A percentile compares a stretch with the other conserved stretches of the same genome.
These are phyloP conservation scores for Podospora comata DNA, from an alignment of 495 filamentous ascomycete species.

Conservation along the genomic window DNA sequence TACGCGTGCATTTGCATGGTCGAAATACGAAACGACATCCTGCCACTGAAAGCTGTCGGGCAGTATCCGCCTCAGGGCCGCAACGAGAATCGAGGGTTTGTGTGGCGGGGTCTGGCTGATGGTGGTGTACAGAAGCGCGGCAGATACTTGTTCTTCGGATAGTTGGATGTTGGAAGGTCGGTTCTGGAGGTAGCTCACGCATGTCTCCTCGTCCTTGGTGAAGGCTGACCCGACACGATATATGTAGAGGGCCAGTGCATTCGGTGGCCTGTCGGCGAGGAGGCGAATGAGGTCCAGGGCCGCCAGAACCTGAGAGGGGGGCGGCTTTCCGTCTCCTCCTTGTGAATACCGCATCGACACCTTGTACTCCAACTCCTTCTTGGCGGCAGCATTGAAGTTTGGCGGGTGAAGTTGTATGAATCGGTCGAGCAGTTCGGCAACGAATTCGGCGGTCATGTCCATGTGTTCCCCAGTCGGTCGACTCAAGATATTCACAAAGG, in stretches of 20 bases:
- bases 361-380: conserved; percentile 62
- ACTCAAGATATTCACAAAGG: conserved; percentile 70
- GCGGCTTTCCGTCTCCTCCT: conserved; percentile 52
- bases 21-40: conserved; percentile 74
- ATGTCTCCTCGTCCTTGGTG: conserved; percentile 50
- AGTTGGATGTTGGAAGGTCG: conserved; percentile 65
- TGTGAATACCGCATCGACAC: conserved; percentile 62
- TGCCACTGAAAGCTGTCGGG: conserved; percentile 73
- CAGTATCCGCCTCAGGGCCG: conserved; percentile 45
- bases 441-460: conserved; percentile 61
- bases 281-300: conserved; percentile 71
- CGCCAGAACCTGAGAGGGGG: conserved; percentile 69
- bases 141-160: conserved; percentile 76
- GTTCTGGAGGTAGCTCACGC: conserved; percentile 55
- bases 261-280: conserved; percentile 56
- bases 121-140: conserved; percentile 69
- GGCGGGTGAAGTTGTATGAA: conserved; percentile 78
- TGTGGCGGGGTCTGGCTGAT: conserved; percentile 72
- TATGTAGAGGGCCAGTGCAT: conserved; percentile 70
- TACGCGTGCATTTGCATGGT: conserved; percentile 72
- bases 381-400: conserved; percentile 73
- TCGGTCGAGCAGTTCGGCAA: conserved; percentile 74
- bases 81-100: conserved; percentile 69
- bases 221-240: conserved; percentile 67
- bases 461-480: conserved; percentile 55